Evolutionary conservation across 2,329 filamentous ascomycete genomes (phyloP), one percentile per base, ranked within the genome.

Genomic region (Sporothrix globosa): DNA sequence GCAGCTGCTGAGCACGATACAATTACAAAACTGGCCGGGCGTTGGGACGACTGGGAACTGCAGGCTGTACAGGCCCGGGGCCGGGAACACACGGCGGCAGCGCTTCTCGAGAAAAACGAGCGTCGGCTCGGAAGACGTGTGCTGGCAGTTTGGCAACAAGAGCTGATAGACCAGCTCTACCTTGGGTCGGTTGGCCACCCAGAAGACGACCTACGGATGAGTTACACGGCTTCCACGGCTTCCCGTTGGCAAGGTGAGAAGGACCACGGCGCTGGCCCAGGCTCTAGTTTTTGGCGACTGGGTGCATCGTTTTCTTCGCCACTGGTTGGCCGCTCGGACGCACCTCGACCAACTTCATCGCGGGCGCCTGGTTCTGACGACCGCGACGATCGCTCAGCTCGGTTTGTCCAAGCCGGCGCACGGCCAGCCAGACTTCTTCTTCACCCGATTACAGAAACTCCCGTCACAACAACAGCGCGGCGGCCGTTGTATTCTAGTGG

Each of bases 31-130:
- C 66, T 73, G 52, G 53, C 56, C 1, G 69, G 60, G n/a, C 54
- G 68, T 34, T 73, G 72, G 68, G 71, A 72, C 60, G 72, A 70
- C 67, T 76, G 75, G 75, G 74, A 76, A 65, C 72, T 76, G 60
- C 71, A 75, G 68, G 72, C 73, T 34, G 73, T 76, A n/a, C 74
- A 75, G 72, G 69, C 71, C 1, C 69, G 71, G 24, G 74, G 73
- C 1, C 63, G 69, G 0, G 30, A 65, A 21, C 72, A 74, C 72
- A 74, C 74, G 48, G 72, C 74, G 1, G 48, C 69, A 0, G 73
- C 71, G n/a, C 72, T 76, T 61, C 73, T 65, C 21, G 73, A 72
- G 30, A 75, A 76, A 72, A 73, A 74, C 61, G 70, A 72, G 13
- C 73, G 70, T 13, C 72, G 72, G 13, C 71, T 71, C 34, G 56